phyloP scores from a whole-genome alignment of 1,284 basidiomycete species.

The Irpex sp. region DNA sequence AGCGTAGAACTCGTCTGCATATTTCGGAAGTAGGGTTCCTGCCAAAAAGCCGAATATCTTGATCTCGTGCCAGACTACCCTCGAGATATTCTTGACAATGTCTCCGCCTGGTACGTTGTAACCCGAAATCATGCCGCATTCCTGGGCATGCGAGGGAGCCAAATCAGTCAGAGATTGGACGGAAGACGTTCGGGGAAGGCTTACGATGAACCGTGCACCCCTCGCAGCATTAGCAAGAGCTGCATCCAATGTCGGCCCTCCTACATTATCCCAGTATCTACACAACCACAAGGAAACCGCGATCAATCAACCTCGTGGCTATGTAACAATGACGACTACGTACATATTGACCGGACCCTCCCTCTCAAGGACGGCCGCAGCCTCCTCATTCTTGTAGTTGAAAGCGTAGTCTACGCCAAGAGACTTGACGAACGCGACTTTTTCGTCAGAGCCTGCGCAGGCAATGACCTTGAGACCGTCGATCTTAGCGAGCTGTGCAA shows the following conservation, averaged over 20 bases:
- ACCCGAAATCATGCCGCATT: neutral
- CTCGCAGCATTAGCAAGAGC: neutral
- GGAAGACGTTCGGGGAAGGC: neutral
- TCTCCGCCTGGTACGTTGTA: neutral
- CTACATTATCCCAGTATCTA: neutral
- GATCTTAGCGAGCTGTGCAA: conserved; percentile 53
- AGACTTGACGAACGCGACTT: neutral
- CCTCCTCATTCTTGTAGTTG: neutral
- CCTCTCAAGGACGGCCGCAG: neutral
- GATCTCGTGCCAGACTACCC: conserved; percentile 48
- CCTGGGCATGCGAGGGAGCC: neutral
- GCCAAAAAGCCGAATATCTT: conserved; percentile 62
- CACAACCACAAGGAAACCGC: neutral
- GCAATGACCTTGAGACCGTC: neutral
- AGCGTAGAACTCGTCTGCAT: conserved; percentile 42
- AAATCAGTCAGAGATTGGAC: neutral
- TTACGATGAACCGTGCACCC: neutral
- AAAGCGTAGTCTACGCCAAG: neutral
- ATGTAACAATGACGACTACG: neutral
- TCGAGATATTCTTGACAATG: neutral
- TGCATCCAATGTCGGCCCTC: neutral
- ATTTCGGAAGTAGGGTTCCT: conserved; percentile 34
- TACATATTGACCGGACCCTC: neutral
- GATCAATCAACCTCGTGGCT: neutral
- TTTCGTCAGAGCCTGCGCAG: neutral